phyloP scores from a whole-genome alignment of 1,284 basidiomycete species.

The Schizophyllum amplum region DNA sequence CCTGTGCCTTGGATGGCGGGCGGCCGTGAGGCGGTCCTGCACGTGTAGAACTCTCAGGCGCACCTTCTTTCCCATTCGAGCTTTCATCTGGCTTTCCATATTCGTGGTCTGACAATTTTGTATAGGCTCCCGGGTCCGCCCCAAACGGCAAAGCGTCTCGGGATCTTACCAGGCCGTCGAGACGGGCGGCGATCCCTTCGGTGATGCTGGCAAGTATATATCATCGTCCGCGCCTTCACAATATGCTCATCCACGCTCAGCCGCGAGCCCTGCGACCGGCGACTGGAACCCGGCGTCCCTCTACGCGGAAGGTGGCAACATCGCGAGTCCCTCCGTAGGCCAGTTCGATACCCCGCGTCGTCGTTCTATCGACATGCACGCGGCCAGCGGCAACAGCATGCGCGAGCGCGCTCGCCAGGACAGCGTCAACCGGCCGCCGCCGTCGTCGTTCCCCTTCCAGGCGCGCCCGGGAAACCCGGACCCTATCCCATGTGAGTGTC shows the following conservation, averaged over 20 bases:
- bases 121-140: neutral
- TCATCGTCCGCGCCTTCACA: neutral
- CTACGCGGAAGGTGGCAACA: neutral
- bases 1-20: neutral
- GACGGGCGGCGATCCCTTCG: neutral
- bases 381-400: neutral
- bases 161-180: neutral
- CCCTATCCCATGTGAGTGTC: conserved; percentile 30
- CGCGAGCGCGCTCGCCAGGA: neutral
- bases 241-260: neutral
- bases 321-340: neutral
- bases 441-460: conserved; percentile 35
- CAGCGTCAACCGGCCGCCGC: neutral
- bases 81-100: too few species aligned
- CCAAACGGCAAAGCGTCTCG: neutral
- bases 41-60: neutral
- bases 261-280: neutral
- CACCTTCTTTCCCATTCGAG: neutral
- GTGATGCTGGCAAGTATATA: neutral
- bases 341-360: neutral
- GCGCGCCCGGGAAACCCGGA: conserved; percentile 56
- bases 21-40: neutral
- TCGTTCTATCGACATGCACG: neutral
- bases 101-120: too few species aligned
- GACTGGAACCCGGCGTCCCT: neutral